Evolutionary conservation across 352 stramenopile genomes (phyloP), one percentile per base, ranked within the genome.

Genomic region (Phytophthora niederhauseri): DNA sequence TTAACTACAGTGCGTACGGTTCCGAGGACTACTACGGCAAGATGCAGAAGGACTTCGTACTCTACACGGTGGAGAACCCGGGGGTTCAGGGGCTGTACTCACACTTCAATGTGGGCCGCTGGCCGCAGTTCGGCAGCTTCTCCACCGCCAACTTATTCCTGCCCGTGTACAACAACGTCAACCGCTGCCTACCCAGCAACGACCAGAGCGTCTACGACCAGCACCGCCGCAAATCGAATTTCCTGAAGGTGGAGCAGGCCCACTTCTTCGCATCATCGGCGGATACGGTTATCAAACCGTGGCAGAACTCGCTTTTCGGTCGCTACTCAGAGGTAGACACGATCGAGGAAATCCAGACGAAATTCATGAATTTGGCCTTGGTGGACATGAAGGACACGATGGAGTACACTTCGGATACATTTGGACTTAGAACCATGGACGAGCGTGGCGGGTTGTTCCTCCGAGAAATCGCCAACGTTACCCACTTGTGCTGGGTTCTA

Each of bases 271-370:
- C 24, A 26, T 85, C 80, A 7, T 59, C 75, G 34, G 49, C 53
- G 9, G 77, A 85, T 57, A 69, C 75, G 19, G 51, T 73, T 36
- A 73, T 85, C 38, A 70, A 77, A 49, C 77, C 77, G 43, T 88
- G 73, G 75, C 70, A 85, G 62, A 71, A 55, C 26, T 76, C 59
- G 49, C 68, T 84, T 31, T 68, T 84, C 31, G 77, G 77, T 4
- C 70, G 69, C 54, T 88, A 85, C 68, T 72, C 64, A 14, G 62
- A 82, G 34, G 72, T 84, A 11, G 53, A 66, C 54, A 74, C 50
- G 15, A 28, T 69, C 6, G 63, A 62, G 28, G 63, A 78, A 51
- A 63, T 81, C n/a, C 48, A 66, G 45, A 68, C 62, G 6, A 63
- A 68, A 26, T 84, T 75, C 43, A 64, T 56, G 17, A 73, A 73